Evolutionary conservation across 495 filamentous ascomycete species (phyloP).

Genomic region (Hypoxylon perforatum): DNA sequence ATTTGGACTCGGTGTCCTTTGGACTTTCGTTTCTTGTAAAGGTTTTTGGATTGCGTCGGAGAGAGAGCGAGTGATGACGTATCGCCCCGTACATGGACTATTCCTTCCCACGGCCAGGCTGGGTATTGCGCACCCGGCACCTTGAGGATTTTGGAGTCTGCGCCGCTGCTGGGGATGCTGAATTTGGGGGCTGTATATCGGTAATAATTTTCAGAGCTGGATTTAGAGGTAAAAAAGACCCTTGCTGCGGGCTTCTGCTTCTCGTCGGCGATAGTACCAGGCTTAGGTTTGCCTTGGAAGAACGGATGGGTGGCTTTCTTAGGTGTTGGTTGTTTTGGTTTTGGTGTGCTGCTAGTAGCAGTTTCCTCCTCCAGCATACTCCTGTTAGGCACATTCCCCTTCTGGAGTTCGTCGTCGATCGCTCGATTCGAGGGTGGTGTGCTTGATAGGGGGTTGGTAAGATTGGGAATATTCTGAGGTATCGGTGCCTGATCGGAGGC

Average conservation of each 20-base stretch:
- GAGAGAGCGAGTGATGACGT: not conserved
- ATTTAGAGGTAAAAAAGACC: conserved; percentile 50
- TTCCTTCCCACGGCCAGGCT: conserved; percentile 76
- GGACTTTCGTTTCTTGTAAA: conserved; percentile 53
- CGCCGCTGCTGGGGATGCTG: conserved; percentile 46
- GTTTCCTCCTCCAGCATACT: conserved; percentile 31
- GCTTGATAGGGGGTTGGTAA: not conserved
- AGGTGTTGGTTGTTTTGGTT: conserved; percentile 39
- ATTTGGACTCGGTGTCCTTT: conserved; percentile 61
- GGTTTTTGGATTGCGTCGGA: not conserved
- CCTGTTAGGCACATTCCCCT: not conserved
- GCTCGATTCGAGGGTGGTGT: conserved; percentile 28
- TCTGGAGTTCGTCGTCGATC: conserved; percentile 1
- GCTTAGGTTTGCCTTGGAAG: conserved; percentile 65
- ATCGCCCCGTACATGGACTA: conserved; percentile 67
- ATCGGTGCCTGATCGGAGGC: conserved; percentile 17
- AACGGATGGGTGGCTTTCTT: conserved; percentile 83
- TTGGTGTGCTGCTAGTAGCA: not conserved
- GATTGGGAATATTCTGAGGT: conserved; percentile 1
- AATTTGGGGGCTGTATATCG: conserved; percentile 27
- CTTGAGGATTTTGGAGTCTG: conserved; percentile 55
- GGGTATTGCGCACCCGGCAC: conserved; percentile 70
- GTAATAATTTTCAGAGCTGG: conserved; percentile 46
- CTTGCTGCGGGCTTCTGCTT: conserved; percentile 29
- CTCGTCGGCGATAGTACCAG: conserved; percentile 17